A percentile compares a stretch with the other conserved stretches of the same genome.
phyloP scores from a whole-genome alignment of 306 rosid species.

The Cucumis cinereus region DNA sequence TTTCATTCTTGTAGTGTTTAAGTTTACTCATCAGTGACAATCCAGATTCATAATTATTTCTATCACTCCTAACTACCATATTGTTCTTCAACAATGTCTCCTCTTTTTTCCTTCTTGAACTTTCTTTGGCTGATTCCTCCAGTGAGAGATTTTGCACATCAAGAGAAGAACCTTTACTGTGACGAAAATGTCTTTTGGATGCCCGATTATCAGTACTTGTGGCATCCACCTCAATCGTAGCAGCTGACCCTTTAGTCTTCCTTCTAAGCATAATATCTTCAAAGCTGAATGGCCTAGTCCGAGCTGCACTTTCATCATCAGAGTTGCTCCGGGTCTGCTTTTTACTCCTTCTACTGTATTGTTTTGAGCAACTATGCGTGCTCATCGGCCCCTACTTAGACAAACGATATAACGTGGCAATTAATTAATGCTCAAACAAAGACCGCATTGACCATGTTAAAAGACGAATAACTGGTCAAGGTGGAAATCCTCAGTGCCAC shows the following conservation, averaged over 20 bases:
- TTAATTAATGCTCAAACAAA: background rate
- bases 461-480: background rate
- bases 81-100: slow-evolving; percentile 26
- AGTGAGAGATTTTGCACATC: slow-evolving; percentile 20
- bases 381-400: slow-evolving; percentile 39
- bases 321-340: slow-evolving; percentile 18
- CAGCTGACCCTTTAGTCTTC: slow-evolving; percentile 36
- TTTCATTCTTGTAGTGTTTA: background rate
- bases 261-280: slow-evolving; percentile 79
- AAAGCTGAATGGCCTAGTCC: slow-evolving; percentile 76
- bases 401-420: background rate
- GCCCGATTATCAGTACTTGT: slow-evolving; percentile 21
- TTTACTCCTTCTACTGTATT: slow-evolving; percentile 25
- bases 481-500: background rate
- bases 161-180: slow-evolving; percentile 18
- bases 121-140: slow-evolving; percentile 26
- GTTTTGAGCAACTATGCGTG: slow-evolving; percentile 26
- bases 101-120: slow-evolving; percentile 41
- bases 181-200: slow-evolving; percentile 19
- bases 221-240: slow-evolving; percentile 25
- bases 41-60: slow-evolving; percentile 17
- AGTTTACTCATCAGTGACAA: slow-evolving; percentile 21
- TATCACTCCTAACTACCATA: slow-evolving; percentile 25
- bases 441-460: background rate
- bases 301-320: slow-evolving; percentile 71